phyloP scores from a whole-genome alignment of 768 basidiomycete species.

The Serpula lacrymans region DNA sequence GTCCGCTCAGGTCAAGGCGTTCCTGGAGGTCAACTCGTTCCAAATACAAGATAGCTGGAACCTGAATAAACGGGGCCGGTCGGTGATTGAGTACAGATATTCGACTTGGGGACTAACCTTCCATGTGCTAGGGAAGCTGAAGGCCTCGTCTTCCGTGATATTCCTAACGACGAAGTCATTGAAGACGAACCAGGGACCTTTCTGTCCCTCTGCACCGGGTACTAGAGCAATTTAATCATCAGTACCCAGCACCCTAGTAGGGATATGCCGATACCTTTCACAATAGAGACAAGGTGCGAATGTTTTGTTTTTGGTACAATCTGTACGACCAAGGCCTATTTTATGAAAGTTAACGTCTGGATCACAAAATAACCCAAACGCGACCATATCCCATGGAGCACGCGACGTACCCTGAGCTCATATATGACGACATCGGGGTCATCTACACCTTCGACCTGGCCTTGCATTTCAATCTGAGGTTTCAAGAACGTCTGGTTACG shows the following conservation, averaged over 20 bases:
- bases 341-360: background rate
- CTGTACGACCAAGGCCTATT: slow-evolving; percentile 83
- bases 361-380: too few relatives aligned
- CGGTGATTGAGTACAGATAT: too few relatives aligned
- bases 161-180: slow-evolving; percentile 93
- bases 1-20: slow-evolving; percentile 56
- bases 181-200: slow-evolving; percentile 87
- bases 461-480: slow-evolving; percentile 52
- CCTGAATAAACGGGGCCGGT: slow-evolving; percentile 38
- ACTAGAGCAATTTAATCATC: slow-evolving; percentile 40
- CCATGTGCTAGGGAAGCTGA: slow-evolving; percentile 87
- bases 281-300: slow-evolving; percentile 84
- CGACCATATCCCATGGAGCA: too few relatives aligned
- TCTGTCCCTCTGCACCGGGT: slow-evolving; percentile 56
- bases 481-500: slow-evolving; percentile 57
- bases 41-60: slow-evolving; percentile 87
- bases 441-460: slow-evolving; percentile 56
- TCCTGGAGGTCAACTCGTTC: slow-evolving; percentile 66
- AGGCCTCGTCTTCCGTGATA: slow-evolving; percentile 80
- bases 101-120: slow-evolving; percentile 57
- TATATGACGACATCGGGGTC: slow-evolving; percentile 59
- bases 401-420: slow-evolving; percentile 60
- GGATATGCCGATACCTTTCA: slow-evolving; percentile 59
- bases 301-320: slow-evolving; percentile 66
- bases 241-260: background rate